Percentiles rank a stretch among this genome's conserved stretches.
These are phyloP conservation scores for Sordariomycetes sp. DNA, from an alignment of 2,329 filamentous ascomycete species.

Conservation along the genomic window DNA sequence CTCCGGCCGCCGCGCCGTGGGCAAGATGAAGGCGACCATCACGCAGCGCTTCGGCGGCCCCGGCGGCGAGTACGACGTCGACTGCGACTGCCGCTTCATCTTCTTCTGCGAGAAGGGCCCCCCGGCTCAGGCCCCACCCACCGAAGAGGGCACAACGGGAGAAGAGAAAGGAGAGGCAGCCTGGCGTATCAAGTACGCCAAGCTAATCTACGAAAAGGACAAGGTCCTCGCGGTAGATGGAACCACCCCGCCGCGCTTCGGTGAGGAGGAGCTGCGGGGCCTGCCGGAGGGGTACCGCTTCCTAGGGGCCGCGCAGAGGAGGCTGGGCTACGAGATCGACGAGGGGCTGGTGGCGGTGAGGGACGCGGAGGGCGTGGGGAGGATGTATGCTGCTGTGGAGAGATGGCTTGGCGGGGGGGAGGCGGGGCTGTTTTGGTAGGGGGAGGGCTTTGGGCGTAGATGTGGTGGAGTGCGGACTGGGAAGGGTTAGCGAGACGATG, in stretches of 20 bases:
- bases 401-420: constrained; percentile 23
- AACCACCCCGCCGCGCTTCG: constrained; percentile 19
- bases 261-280: constrained; percentile 21
- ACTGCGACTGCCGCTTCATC: constrained; percentile 39
- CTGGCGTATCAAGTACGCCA: constrained; percentile 33
- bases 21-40: constrained; percentile 44
- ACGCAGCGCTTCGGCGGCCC: constrained; percentile 31
- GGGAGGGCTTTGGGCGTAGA: no score
- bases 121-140: background rate
- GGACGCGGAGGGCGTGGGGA: constrained; percentile 20
- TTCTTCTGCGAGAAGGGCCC: constrained; percentile 27
- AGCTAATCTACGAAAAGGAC: constrained; percentile 39
- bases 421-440: background rate
- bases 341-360: constrained; percentile 25
- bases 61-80: constrained; percentile 28
- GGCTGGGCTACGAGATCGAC: constrained; percentile 32
- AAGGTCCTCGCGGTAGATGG: constrained; percentile 35
- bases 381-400: constrained; percentile 32
- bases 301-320: constrained; percentile 33
- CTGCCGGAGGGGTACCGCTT: constrained; percentile 35
- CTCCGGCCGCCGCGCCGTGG: constrained; percentile 27
- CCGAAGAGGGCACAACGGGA: background rate
- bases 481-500: background rate
- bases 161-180: background rate
- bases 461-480: no score